phyloP scores from a whole-genome alignment of 2,329 filamentous ascomycete species.

The Pezicula carpinea region DNA sequence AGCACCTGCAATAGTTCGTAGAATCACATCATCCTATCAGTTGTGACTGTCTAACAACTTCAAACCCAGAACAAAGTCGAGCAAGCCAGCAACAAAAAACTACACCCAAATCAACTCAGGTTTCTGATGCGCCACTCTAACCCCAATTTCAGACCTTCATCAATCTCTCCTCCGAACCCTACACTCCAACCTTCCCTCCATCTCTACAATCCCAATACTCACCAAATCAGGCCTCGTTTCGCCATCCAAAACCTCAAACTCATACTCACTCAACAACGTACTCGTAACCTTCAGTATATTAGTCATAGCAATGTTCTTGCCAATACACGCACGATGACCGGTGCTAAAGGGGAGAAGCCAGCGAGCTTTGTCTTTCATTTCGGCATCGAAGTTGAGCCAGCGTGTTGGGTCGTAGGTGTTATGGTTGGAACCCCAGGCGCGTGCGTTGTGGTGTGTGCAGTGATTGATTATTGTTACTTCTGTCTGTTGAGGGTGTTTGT shows the following conservation, averaged over 20 bases:
- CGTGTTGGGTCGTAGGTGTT: slow-evolving; percentile 26
- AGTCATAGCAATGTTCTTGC: slow-evolving; percentile 29
- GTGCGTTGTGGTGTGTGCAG: slow-evolving; percentile 30
- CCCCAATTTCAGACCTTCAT: too few relatives aligned
- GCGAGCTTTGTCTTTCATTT: slow-evolving; percentile 10
- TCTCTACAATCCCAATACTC: too few relatives aligned
- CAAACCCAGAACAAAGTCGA: too few relatives aligned
- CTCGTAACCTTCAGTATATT: slow-evolving; percentile 31
- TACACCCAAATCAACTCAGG: too few relatives aligned
- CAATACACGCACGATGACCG: slow-evolving; percentile 31
- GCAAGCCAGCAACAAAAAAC: too few relatives aligned
- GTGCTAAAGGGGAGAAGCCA: slow-evolving; percentile 32
- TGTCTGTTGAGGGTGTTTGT: slow-evolving; percentile 15
- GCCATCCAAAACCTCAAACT: slow-evolving; percentile 26
- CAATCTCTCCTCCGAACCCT: too few relatives aligned
- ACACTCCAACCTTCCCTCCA: too few relatives aligned
- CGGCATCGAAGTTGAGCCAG: slow-evolving; percentile 17
- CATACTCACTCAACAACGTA: slow-evolving; percentile 27
- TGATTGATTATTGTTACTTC: slow-evolving; percentile 31
- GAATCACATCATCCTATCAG: too few relatives aligned
- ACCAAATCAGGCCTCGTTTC: neutral
- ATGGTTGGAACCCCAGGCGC: slow-evolving; percentile 29
- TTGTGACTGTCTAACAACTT: too few relatives aligned
- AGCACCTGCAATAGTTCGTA: too few relatives aligned
- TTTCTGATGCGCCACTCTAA: too few relatives aligned